Base-by-base conservation (phyloP, 306 rosid genomes). In the Begonia peltatifolia region DNA sequence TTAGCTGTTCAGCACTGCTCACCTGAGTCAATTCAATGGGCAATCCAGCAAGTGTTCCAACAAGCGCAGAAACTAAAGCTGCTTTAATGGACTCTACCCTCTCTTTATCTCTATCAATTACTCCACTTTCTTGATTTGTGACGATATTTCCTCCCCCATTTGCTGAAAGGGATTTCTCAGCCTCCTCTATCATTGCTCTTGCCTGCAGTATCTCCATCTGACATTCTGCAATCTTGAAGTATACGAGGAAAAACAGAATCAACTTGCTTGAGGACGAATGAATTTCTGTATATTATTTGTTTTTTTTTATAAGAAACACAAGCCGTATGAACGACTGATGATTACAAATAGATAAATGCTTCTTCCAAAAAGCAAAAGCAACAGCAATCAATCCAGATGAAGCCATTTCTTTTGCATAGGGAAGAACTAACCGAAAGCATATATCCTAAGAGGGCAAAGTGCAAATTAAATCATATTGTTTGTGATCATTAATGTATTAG, bases 171-270 rank as follows among this genome's bases (percentile, higher is more conserved):
- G 84, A 60, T 52, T 80, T 71, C 61, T 89, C 77, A 20, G 97
- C 97, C 66, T 78, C 79, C 55, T 80, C 87, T 46, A 82, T 72
- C 84, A 74, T 50, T 30, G 71, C 68, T 78, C 79, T 82, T 47
- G 95, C 97, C 69, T 74, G 79, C 20, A 62, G 51, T 74, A 82
- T 84, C 74, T 84, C 90, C 71, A 67, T 79, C 55, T 89, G 87
- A 61, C 87, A 80, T 71, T 85, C 90, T 53, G 60, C 94, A 71
- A 80, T 82, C 97, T 84, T 69, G 62, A 42, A 51, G 42, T 7
- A 35, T 4, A 1, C 46, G 6, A 56, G 6, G 10, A 49, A 1
- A 14, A 16, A 50, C 44, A 5, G 11, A 53, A 16, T 18, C 15
- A 22, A 41, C 53, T 42, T 9, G 10, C 46, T 42, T 42, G 46